phyloP scores from a whole-genome alignment of 2,329 filamentous ascomycete species.

The Cyclaneusma minus region DNA sequence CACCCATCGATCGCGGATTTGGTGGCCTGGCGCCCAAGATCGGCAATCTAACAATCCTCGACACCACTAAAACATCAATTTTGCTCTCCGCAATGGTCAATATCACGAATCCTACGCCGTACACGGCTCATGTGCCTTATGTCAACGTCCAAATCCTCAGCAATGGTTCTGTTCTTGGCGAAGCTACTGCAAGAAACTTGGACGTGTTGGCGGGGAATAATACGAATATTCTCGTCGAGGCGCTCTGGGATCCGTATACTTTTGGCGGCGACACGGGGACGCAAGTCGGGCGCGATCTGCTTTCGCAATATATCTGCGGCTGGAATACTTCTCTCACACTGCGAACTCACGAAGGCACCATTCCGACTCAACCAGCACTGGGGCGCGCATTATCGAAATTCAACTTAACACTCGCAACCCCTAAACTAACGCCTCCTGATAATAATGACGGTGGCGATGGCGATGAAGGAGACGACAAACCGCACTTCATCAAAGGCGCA shows the following conservation, averaged over 20 bases:
- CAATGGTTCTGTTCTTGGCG: slow-evolving; percentile 61
- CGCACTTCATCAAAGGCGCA: slow-evolving; percentile 69
- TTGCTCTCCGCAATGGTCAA: slow-evolving; percentile 59
- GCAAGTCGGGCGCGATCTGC: slow-evolving; percentile 49
- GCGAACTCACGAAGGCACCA: slow-evolving; percentile 51
- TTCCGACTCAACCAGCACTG: slow-evolving; percentile 59
- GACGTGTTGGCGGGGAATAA: slow-evolving; percentile 56
- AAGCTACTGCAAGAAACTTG: slow-evolving; percentile 52
- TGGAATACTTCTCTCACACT: slow-evolving; percentile 70
- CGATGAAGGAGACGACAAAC: slow-evolving; percentile 26
- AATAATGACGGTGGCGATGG: slow-evolving; percentile 21
- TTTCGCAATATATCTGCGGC: slow-evolving; percentile 80
- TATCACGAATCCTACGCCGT: slow-evolving; percentile 79
- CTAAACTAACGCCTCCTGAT: slow-evolving; percentile 44
- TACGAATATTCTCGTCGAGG: slow-evolving; percentile 48
- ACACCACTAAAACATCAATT: slow-evolving; percentile 57
- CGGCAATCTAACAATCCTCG: slow-evolving; percentile 53
- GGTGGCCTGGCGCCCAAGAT: slow-evolving; percentile 43
- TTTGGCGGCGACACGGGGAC: slow-evolving; percentile 45
- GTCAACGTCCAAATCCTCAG: slow-evolving; percentile 60
- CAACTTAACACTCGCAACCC: slow-evolving; percentile 55
- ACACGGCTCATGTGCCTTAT: slow-evolving; percentile 70
- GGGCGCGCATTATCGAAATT: slow-evolving; percentile 60
- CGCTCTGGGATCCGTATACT: slow-evolving; percentile 57
- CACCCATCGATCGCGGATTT: slow-evolving; percentile 37